Conservation (phyloP, 179 eudicot genomes). For the Amaranthus tricolor region DNA sequence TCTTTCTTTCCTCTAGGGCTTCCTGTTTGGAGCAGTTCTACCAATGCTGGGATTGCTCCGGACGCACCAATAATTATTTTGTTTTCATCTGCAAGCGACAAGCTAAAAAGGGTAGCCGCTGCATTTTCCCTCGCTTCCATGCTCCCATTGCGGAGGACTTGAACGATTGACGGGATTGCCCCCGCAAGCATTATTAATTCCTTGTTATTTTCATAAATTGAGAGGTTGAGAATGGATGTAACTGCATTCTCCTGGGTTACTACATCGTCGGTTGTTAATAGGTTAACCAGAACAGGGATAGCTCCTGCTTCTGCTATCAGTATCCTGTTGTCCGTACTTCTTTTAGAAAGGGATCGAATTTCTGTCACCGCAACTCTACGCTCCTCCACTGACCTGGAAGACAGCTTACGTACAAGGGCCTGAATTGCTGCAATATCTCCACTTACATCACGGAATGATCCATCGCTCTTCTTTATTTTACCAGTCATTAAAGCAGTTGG, state of each 20-base stretch:
- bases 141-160: slow-evolving; percentile 43
- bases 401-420: slow-evolving; percentile 39
- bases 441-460: slow-evolving; percentile 46
- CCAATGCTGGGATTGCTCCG: slow-evolving; percentile 44
- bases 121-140: slow-evolving; percentile 46
- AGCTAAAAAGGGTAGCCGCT: slow-evolving; percentile 51
- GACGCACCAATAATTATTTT: slow-evolving; percentile 48
- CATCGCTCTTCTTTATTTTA: slow-evolving; percentile 47
- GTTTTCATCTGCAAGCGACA: slow-evolving; percentile 49
- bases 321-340: slow-evolving; percentile 47
- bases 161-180: slow-evolving; percentile 47
- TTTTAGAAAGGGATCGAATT: slow-evolving; percentile 45
- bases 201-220: slow-evolving; percentile 45
- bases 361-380: slow-evolving; percentile 36
- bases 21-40: slow-evolving; percentile 37
- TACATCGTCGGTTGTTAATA: slow-evolving; percentile 37
- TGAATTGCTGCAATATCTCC: slow-evolving; percentile 47
- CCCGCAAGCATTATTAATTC: slow-evolving; percentile 49
- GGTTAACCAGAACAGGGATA: slow-evolving; percentile 39
- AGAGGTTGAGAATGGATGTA: slow-evolving; percentile 46
- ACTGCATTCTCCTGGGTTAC: slow-evolving; percentile 50
- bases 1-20: slow-evolving; percentile 45
- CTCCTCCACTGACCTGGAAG: slow-evolving; percentile 34
- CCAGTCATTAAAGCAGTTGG: slow-evolving; percentile 44
- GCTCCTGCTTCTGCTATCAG: slow-evolving; percentile 54